Evolutionary conservation across 176 grass and related monocot species (phyloP), one percentile per base, ranked within the genome.

Genomic region (Oryza officinalis): DNA sequence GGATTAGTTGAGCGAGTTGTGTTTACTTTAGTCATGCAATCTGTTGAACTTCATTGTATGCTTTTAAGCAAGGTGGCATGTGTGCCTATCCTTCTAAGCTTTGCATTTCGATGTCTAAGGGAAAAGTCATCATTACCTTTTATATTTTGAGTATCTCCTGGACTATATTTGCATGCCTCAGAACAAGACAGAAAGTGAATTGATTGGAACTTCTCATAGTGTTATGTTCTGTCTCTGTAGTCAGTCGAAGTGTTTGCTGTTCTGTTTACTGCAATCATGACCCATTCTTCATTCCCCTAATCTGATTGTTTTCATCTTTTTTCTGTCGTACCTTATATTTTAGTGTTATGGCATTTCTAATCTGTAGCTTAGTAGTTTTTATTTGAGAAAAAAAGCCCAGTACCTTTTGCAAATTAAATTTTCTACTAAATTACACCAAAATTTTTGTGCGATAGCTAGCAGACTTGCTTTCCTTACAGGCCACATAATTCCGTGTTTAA

Each of bases 61-160:
- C 32, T 75, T 75, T 65, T 44, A 26, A 46, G 45, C 63, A 63
- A 60, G 22, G n/a, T 26, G 61, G 4, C 8, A 15, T 17, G 22
- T 25, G 68, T 22, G 4, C 23, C 77, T 87, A 71, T n/a, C 49
- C n/a, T 46, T 26, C 32, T 63, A 72, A 49, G 72, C 10, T 82
- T 59, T 40, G 30, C 50, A 67, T 84, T n/a, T 76, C 45, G 27
- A 71, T 13, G 23, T 8, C 63, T 26, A 45, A 73, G 31, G 10
- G 61, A 74, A 35, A 76, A 27, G 9, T 73, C 18, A 69, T 11
- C 70, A 37, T 33, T 67, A 41, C 18, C 64, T 67, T 17, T 61
- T 65, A 30, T 32, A 45, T n/a, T 33, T 26, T 52, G 32, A 60
- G 18, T 5, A 14, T 27, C 2, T 76, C 15, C 28, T 76, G 46